Percentiles rank a stretch among this genome's conserved stretches.
Conservation (phyloP, 2,329 filamentous ascomycete genomes). For the Hortaea werneckii region DNA sequence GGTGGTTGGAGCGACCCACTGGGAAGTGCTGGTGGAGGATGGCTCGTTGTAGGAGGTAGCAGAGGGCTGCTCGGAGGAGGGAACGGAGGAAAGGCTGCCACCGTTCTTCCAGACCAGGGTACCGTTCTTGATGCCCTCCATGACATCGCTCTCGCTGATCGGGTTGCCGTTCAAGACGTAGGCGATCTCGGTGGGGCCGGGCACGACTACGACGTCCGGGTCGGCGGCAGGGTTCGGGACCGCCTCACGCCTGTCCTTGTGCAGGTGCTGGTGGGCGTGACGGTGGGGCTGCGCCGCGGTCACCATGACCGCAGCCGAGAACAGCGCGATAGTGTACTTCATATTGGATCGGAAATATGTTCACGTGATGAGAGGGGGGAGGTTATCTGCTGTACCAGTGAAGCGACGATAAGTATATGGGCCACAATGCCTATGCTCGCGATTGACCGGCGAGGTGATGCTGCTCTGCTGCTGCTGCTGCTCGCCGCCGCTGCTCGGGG, state of each 20-base stretch:
- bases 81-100: slow-evolving; percentile 17
- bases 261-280: slow-evolving; percentile 50
- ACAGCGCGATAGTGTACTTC: slow-evolving; percentile 27
- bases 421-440: background rate
- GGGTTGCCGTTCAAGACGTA: slow-evolving; percentile 60
- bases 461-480: background rate
- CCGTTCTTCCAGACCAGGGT: slow-evolving; percentile 52
- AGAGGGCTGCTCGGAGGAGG: background rate
- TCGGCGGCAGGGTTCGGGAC: slow-evolving; percentile 32
- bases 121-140: slow-evolving; percentile 61
- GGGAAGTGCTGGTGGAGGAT: slow-evolving; percentile 1
- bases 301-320: slow-evolving; percentile 29
- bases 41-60: background rate
- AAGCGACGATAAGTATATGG: slow-evolving; percentile 14
- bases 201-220: slow-evolving; percentile 44
- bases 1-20: slow-evolving; percentile 1
- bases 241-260: slow-evolving; percentile 48
- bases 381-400: slow-evolving; percentile 12
- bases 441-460: background rate
- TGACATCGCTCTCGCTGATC: slow-evolving; percentile 55
- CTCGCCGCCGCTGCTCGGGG: background rate
- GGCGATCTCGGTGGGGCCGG: slow-evolving; percentile 54
- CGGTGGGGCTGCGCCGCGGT: slow-evolving; percentile 49
- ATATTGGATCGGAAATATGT: slow-evolving; percentile 18
- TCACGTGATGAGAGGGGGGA: too few relatives aligned